Percentiles rank a stretch among this genome's conserved stretches.
phyloP scores from a whole-genome alignment of 106 monocot species.

The Iris macrosiphon region DNA sequence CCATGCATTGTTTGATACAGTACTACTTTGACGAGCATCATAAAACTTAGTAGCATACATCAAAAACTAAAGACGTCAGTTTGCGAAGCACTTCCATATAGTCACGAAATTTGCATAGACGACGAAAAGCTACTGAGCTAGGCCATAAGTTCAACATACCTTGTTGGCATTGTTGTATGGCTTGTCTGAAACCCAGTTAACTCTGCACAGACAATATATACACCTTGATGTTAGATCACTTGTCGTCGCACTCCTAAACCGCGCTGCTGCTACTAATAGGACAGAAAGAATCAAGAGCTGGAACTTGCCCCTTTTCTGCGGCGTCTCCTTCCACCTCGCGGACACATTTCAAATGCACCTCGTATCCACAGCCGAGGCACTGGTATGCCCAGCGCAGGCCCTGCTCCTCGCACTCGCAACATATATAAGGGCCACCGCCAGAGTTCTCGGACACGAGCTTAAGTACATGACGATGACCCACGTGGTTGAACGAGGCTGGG shows the following conservation, averaged over 20 bases:
- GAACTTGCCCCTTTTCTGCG: constrained; percentile 5
- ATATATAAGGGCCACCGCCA: constrained; percentile 46
- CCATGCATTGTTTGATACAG: constrained; percentile 2
- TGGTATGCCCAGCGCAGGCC: constrained; percentile 58
- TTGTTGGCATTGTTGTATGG: neutral
- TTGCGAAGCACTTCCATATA: neutral
- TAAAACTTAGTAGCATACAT: neutral
- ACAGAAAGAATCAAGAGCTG: constrained; percentile 4
- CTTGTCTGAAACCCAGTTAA: neutral
- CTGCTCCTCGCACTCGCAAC: constrained; percentile 60
- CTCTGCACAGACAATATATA: neutral
- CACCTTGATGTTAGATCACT: too few species aligned
- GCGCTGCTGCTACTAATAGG: constrained; percentile 6
- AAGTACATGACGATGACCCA: constrained; percentile 34
- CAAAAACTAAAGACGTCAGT: neutral
- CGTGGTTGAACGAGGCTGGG: constrained; percentile 30
- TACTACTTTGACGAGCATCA: neutral
- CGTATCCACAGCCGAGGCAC: constrained; percentile 49
- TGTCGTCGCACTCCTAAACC: neutral
- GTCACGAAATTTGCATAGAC: neutral
- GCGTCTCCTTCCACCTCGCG: constrained; percentile 5
- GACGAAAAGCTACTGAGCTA: neutral
- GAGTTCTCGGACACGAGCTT: constrained; percentile 40
- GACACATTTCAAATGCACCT: constrained; percentile 46
- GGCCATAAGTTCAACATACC: neutral